A percentile compares a stretch with the other conserved stretches of the same genome.
These are phyloP conservation scores for Pezicula neosporulosa DNA, from an alignment of 2,329 filamentous ascomycete genomes.

Conservation along the genomic window DNA sequence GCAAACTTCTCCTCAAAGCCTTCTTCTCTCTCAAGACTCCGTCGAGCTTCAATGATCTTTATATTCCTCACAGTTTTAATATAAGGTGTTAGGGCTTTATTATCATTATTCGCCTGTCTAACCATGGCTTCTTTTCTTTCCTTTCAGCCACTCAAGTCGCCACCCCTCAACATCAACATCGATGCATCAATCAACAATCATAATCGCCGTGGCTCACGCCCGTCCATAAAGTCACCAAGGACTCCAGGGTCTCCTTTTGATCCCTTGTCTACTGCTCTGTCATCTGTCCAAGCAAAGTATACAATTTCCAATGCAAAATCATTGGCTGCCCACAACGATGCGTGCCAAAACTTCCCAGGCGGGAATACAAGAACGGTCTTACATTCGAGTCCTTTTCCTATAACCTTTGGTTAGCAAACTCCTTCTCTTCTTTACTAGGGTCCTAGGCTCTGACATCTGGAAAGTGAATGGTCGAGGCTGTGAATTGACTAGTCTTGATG, in stretches of 20 bases:
- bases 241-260: neutral
- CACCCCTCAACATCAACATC: neutral
- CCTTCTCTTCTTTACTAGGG: neutral
- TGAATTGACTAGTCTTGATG: constrained; percentile 17
- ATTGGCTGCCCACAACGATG: constrained; percentile 14
- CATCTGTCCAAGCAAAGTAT: constrained; percentile 8
- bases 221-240: neutral
- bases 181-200: no score
- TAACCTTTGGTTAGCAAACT: constrained; percentile 12
- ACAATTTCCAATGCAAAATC: constrained; percentile 10
- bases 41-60: no score
- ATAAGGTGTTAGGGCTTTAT: no score
- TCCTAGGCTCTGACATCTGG: neutral
- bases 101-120: no score
- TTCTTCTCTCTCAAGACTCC: no score
- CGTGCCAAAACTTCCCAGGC: constrained; percentile 18
- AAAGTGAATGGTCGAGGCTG: constrained; percentile 11
- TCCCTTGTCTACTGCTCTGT: neutral
- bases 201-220: no score
- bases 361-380: constrained; percentile 24
- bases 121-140: no score
- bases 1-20: no score
- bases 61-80: no score
- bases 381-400: constrained; percentile 18
- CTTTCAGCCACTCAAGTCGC: no score